These are phyloP conservation scores for Picochlorum sp. DNA, from an alignment of 139 green algal species.

Conservation along the genomic window DNA sequence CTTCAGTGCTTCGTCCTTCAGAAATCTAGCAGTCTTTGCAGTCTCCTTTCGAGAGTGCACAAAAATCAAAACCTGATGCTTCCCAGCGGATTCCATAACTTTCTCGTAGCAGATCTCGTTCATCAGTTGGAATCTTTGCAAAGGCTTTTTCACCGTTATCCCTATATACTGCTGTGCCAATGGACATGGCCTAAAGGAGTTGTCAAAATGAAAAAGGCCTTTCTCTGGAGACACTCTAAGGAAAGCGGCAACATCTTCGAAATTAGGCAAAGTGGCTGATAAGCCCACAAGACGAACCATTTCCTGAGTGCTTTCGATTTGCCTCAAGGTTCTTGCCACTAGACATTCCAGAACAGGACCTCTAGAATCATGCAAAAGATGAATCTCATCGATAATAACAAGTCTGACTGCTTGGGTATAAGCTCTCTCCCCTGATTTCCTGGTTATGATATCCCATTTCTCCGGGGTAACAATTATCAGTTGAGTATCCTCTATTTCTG, in stretches of 20 bases:
- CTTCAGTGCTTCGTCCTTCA: slow-evolving; percentile 71
- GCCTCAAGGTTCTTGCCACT: slow-evolving; percentile 84
- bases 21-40: slow-evolving; percentile 82
- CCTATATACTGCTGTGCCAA: slow-evolving; percentile 95
- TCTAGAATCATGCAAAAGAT: slow-evolving; percentile 92
- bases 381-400: slow-evolving; percentile 98
- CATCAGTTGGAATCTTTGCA: slow-evolving; percentile 97
- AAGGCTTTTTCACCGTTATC: slow-evolving; percentile 91
- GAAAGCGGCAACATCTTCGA: slow-evolving; percentile 89
- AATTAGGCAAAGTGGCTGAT: slow-evolving; percentile 95
- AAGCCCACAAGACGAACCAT: slow-evolving; percentile 90
- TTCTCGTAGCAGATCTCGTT: slow-evolving; percentile 99
- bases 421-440: slow-evolving; percentile 76
- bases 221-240: slow-evolving; percentile 80
- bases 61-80: slow-evolving; percentile 95
- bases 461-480: slow-evolving; percentile 98
- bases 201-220: slow-evolving; percentile 97
- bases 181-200: slow-evolving; percentile 83
- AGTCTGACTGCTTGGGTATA: slow-evolving; percentile 89
- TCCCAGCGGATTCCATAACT: slow-evolving; percentile 80
- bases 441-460: slow-evolving; percentile 99
- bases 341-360: slow-evolving; percentile 93
- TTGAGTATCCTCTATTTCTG: slow-evolving; percentile 85
- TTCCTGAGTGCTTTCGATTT: slow-evolving; percentile 80
- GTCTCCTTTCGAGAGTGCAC: slow-evolving; percentile 98